Evolutionary conservation across 2,329 filamentous ascomycete species (phyloP), one percentile per base, ranked within the genome.

Genomic region (Beauveria medogensis): DNA sequence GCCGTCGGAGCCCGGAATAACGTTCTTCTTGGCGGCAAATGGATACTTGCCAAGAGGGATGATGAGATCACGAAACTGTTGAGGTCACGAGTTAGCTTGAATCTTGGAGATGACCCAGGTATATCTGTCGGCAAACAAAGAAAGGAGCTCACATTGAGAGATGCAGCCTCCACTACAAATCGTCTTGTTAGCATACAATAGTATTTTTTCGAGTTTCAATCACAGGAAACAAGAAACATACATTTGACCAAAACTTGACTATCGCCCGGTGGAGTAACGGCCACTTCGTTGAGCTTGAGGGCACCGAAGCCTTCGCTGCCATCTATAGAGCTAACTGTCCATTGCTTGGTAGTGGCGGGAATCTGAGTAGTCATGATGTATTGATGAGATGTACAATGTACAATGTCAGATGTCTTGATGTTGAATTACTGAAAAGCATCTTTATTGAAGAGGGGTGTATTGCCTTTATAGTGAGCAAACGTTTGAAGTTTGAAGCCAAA

Each of bases 161-260:
- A 80, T 6, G 76, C 81, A 16, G 76, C 79, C 55, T 76, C 73
- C 28, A 83, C 78, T 75, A 22, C 61, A 34, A 28, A 26, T 16
- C 2, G 8, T 40, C 18, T 2, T 30, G 56, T 59, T 37, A 59
- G 44, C 34, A 16, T 18, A 44, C 10, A 3, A 3, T 20, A 3
- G n/a, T 5, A 20, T 7, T n/a, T 34, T 22, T 14, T 20, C 4
- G 9, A 8, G 5, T n/a, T 24, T 30, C 5, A 37, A 10, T 2
- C 3, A 14, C 8, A 12, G 18, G 16, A 30, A 12, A 9, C 10
- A n/a, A n/a, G 18, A 24, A 9, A n/a, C 22, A 44, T 60, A 74
- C 73, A 59, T 72, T 87, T 88, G 66, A 92, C 84, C 40, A 92
- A 79, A 6, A 91, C 87, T 28, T 92, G 85, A 63, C 82, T 82